phyloP scores from a whole-genome alignment of 805 yeast species.

The Blastobotrys terrestris region DNA sequence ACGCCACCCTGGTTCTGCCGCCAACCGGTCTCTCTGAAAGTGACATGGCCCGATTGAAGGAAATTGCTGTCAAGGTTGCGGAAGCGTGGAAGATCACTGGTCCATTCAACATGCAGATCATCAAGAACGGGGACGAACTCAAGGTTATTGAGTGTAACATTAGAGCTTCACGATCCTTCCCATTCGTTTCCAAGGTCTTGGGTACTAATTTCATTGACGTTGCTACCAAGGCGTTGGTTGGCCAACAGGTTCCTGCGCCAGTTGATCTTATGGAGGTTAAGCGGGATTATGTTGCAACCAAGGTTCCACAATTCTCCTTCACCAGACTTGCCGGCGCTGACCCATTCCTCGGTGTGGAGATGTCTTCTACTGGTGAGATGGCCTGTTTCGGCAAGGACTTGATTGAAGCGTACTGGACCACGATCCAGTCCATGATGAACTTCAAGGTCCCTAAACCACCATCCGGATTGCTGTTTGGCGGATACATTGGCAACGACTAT shows the following conservation, averaged over 20 bases:
- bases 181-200: slow-evolving; percentile 94
- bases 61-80: slow-evolving; percentile 89
- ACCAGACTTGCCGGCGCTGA: slow-evolving; percentile 99
- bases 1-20: slow-evolving; percentile 91
- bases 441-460: slow-evolving; percentile 92
- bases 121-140: slow-evolving; percentile 59
- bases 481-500: slow-evolving; percentile 69
- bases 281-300: slow-evolving; percentile 86
- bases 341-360: slow-evolving; percentile 97
- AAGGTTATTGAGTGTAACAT: slow-evolving; percentile 98
- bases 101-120: slow-evolving; percentile 97
- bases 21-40: slow-evolving; percentile 71
- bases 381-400: slow-evolving; percentile 90
- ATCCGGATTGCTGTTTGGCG: slow-evolving; percentile 86
- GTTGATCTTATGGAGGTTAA: slow-evolving; percentile 71
- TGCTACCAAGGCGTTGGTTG: slow-evolving; percentile 81
- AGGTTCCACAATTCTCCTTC: slow-evolving; percentile 98
- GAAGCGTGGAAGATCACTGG: slow-evolving; percentile 93
- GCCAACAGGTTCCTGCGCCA: slow-evolving; percentile 66
- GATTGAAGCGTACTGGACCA: slow-evolving; percentile 94
- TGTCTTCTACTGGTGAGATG: slow-evolving; percentile 99
- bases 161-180: slow-evolving; percentile 98
- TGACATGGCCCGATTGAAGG: slow-evolving; percentile 68
- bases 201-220: slow-evolving; percentile 93
- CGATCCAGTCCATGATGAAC: slow-evolving; percentile 95